Percentiles rank a stretch among this genome's conserved stretches.
These are phyloP conservation scores for Curvularia spicifera DNA, from an alignment of 2,329 filamentous ascomycete genomes.

Conservation along the genomic window DNA sequence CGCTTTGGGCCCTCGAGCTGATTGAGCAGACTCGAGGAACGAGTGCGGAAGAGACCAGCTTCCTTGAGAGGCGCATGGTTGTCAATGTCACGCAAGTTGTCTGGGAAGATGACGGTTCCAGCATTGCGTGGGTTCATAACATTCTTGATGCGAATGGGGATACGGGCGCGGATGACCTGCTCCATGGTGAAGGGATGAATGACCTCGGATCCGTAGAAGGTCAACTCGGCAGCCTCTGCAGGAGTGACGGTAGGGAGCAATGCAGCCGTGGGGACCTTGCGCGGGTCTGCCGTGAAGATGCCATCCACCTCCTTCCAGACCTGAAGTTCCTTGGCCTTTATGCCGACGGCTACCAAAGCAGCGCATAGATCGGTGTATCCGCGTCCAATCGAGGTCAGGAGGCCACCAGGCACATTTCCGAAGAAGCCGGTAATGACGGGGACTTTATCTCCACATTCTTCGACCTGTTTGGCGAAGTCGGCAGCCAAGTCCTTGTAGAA, in stretches of 20 bases:
- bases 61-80: slow-evolving; percentile 64
- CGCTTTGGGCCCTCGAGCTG: slow-evolving; percentile 56
- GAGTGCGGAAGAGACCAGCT: slow-evolving; percentile 60
- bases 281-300: slow-evolving; percentile 85
- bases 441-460: slow-evolving; percentile 53
- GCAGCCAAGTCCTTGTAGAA: slow-evolving; percentile 56
- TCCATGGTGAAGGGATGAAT: slow-evolving; percentile 99
- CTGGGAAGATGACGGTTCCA: slow-evolving; percentile 84
- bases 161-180: slow-evolving; percentile 78
- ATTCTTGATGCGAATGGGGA: slow-evolving; percentile 89
- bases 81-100: slow-evolving; percentile 63
- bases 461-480: slow-evolving; percentile 52
- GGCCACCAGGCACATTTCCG: slow-evolving; percentile 86
- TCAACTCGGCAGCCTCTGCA: slow-evolving; percentile 92
- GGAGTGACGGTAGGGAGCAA: slow-evolving; percentile 90
- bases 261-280: slow-evolving; percentile 90
- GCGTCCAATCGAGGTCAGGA: slow-evolving; percentile 89
- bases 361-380: slow-evolving; percentile 98
- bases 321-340: slow-evolving; percentile 87
- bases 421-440: slow-evolving; percentile 83
- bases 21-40: slow-evolving; percentile 54
- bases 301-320: slow-evolving; percentile 99
- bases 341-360: slow-evolving; percentile 85
- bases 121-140: slow-evolving; percentile 83
- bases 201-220: slow-evolving; percentile 77